Evolutionary conservation across 352 stramenopile genomes (phyloP).

Genomic region (Pythium volutum): DNA sequence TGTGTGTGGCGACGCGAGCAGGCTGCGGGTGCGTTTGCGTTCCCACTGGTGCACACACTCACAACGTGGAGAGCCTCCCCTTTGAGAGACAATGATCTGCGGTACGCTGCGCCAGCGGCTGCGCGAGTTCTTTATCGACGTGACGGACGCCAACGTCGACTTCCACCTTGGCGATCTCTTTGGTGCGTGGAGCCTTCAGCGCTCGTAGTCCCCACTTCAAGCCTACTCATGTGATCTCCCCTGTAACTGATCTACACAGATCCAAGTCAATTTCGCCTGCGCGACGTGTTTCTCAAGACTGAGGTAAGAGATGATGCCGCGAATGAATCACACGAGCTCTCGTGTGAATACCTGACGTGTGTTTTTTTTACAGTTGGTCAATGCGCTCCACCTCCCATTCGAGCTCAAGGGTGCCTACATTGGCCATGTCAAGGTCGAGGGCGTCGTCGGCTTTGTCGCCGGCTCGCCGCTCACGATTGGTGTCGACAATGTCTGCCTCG

Average conservation of each 20-base stretch:
- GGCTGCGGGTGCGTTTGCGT: neutral
- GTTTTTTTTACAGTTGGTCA: constrained; percentile 42
- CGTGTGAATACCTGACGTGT: neutral
- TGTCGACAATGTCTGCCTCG: constrained; percentile 57
- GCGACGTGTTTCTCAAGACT: constrained; percentile 61
- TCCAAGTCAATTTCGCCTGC: constrained; percentile 59
- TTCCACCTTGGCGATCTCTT: constrained; percentile 79
- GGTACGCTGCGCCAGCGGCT: constrained; percentile 53
- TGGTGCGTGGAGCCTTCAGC: constrained; percentile 23
- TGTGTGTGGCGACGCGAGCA: neutral
- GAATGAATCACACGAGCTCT: neutral
- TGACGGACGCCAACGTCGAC: constrained; percentile 49
- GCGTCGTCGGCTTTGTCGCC: constrained; percentile 50
- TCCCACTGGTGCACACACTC: too few species aligned
- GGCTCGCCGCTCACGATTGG: constrained; percentile 52
- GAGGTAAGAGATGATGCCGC: constrained; percentile 24
- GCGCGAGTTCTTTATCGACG: constrained; percentile 61
- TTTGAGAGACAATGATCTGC: constrained; percentile 40
- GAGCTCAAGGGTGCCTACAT: constrained; percentile 64
- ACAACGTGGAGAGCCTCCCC: too few species aligned
- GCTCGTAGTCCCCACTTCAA: neutral
- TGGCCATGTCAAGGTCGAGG: constrained; percentile 63
- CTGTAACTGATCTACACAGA: too few species aligned
- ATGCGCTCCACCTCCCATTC: constrained; percentile 62
- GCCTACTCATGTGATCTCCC: neutral